Evolutionary conservation across 2,329 filamentous ascomycete genomes (phyloP).

Genomic region (Fusarium sp.): DNA sequence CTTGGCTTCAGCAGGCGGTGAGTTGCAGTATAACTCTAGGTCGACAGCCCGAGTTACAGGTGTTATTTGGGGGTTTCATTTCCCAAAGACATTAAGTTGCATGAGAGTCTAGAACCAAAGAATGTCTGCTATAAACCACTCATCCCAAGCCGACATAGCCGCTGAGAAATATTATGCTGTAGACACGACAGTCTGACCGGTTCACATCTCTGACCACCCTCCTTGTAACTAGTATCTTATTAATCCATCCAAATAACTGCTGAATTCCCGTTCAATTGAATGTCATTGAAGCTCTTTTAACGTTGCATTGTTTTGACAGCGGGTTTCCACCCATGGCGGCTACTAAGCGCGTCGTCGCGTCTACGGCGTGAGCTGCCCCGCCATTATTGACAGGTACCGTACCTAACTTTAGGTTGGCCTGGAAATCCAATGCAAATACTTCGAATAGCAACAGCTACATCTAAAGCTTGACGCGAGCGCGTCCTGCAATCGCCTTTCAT

Average conservation of each 20-base stretch:
- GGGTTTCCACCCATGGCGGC: conserved; percentile 33
- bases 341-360: conserved; percentile 41
- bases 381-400: conserved; percentile 7
- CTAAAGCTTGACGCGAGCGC: conserved; percentile 30
- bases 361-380: conserved; percentile 36
- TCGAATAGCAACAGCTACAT: conserved; percentile 23
- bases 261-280: background rate
- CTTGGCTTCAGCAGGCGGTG: conserved; percentile 29
- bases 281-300: background rate
- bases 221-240: conserved; percentile 5
- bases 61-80: conserved; percentile 29
- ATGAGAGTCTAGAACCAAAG: conserved; percentile 32
- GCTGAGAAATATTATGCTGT: conserved; percentile 23
- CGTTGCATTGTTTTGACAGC: conserved; percentile 21
- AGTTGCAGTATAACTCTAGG: conserved; percentile 25
- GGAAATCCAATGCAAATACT: conserved; percentile 28
- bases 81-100: conserved; percentile 18
- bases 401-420: conserved; percentile 19
- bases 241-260: background rate
- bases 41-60: conserved; percentile 21
- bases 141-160: conserved; percentile 37
- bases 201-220: conserved; percentile 5
- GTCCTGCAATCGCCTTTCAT: conserved; percentile 53
- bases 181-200: background rate
- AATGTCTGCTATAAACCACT: conserved; percentile 18